Percentiles rank a stretch among this genome's conserved stretches.
Evolutionary conservation across 2,329 filamentous ascomycete genomes (phyloP).

Genomic region (Thielaviopsis musarum): DNA sequence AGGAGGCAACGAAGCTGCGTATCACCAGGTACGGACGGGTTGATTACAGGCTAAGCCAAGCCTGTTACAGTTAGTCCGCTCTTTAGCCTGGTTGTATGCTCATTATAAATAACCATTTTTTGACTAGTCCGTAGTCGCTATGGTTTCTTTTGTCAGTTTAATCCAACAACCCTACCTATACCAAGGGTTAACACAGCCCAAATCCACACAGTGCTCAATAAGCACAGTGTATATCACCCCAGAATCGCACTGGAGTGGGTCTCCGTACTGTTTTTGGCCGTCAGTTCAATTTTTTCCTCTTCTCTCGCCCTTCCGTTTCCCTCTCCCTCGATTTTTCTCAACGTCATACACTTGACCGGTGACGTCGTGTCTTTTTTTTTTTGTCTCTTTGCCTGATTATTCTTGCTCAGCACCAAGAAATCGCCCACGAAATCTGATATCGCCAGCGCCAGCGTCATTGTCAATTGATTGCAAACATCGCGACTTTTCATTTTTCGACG

Average conservation of each 20-base stretch:
- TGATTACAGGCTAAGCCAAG: neutral
- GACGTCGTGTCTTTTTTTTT: slow-evolving; percentile 11
- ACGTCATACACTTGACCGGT: slow-evolving; percentile 13
- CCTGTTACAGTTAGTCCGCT: neutral
- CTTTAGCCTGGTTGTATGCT: neutral
- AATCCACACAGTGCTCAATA: neutral
- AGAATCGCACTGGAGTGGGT: slow-evolving; percentile 1
- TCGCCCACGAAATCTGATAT: neutral
- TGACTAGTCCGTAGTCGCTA: neutral
- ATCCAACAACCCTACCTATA: neutral
- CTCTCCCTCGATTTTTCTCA: slow-evolving; percentile 13
- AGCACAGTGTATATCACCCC: neutral
- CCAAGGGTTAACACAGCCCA: neutral
- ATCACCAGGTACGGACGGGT: neutral
- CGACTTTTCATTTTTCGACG: neutral
- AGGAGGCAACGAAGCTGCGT: neutral
- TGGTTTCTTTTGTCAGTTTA: neutral
- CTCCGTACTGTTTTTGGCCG: slow-evolving; percentile 4
- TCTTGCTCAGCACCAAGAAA: neutral
- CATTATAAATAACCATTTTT: neutral
- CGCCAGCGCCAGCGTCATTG: neutral
- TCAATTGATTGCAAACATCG: neutral
- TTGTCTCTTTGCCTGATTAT: slow-evolving; percentile 2
- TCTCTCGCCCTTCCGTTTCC: slow-evolving; percentile 8
- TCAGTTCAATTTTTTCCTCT: slow-evolving; percentile 11